Evolutionary conservation across 129 eudicot species (phyloP).

Genomic region (sunflower (Helianthus annuus)): HanXRQr2.0-SUNRISE NC_035444.2:13848805-13849304

Average conservation of each 20-base stretch:
- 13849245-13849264: background rate
- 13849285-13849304: too few species aligned
- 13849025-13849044: constrained; percentile 84
- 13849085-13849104: constrained; percentile 17
- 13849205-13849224: constrained; percentile 4
- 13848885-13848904: background rate
- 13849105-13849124: constrained; percentile 23
- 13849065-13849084: constrained; percentile 13
- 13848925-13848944: background rate
- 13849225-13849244: background rate
- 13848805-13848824: constrained; percentile 82
- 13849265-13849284: too few species aligned
- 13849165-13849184: constrained; percentile 74
- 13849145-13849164: constrained; percentile 67
- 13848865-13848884: constrained; percentile 69
- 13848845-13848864: constrained; percentile 92
- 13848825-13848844: constrained; percentile 87
- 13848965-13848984: constrained; percentile 74
- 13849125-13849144: constrained; percentile 80
- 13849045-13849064: constrained; percentile 5
- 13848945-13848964: constrained; percentile 48
- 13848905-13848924: background rate
- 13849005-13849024: constrained; percentile 76
- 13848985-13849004: constrained; percentile 59
- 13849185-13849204: constrained; percentile 70